Conservation (phyloP, 441 rosid species). For the Croton setiger region DNA sequence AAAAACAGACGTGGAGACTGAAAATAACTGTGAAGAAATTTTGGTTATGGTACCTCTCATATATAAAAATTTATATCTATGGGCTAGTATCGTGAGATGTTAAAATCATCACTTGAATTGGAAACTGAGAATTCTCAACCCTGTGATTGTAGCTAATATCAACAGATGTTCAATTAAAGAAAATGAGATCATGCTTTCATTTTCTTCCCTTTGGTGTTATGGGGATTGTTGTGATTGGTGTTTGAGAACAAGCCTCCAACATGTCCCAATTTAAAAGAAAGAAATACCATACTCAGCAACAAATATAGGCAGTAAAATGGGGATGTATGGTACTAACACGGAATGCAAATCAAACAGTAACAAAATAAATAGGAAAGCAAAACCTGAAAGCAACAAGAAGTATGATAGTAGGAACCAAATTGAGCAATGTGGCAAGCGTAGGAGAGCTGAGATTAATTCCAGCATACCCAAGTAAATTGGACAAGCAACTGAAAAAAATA, state of each 20-base stretch:
- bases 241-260: neutral
- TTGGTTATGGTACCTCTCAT: neutral
- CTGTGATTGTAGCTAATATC: neutral
- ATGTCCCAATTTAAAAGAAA: neutral
- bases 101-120: neutral
- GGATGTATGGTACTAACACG: neutral
- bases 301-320: neutral
- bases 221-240: neutral
- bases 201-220: neutral
- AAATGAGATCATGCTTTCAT: neutral
- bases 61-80: neutral
- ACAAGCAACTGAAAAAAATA: conserved; percentile 32
- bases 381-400: conserved; percentile 59
- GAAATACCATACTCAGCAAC: neutral
- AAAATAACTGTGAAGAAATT: neutral
- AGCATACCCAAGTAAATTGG: conserved; percentile 51
- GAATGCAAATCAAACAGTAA: neutral
- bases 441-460: conserved; percentile 64
- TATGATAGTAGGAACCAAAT: conserved; percentile 55
- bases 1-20: neutral
- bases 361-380: conserved; percentile 10
- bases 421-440: conserved; percentile 61
- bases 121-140: neutral
- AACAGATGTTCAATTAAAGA: neutral
- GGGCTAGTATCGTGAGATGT: neutral